Conservation (phyloP, 345 rosid species). For the Orychophragmus violaceus region DNA sequence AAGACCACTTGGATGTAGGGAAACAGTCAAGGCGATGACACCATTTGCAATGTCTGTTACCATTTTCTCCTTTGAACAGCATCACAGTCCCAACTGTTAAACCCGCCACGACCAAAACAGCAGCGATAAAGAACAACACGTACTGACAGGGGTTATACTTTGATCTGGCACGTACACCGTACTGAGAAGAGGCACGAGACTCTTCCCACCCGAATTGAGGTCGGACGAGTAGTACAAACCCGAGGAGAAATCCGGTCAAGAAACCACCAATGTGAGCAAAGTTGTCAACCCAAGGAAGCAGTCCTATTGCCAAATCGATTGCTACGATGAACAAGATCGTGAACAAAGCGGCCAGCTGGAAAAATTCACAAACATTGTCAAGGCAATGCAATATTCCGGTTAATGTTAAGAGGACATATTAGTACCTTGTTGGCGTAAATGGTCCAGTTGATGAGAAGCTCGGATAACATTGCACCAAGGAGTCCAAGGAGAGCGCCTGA, state of each 20-base stretch:
- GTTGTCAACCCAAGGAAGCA: constrained; percentile 94
- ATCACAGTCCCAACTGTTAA: constrained; percentile 56
- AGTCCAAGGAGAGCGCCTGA: constrained; percentile 98
- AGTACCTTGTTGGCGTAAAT: constrained; percentile 79
- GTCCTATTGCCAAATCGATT: constrained; percentile 64
- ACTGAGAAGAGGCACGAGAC: constrained; percentile 39
- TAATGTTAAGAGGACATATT: too few relatives aligned
- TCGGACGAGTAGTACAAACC: constrained; percentile 54
- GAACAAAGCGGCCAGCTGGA: constrained; percentile 51
- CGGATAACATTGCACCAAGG: constrained; percentile 89
- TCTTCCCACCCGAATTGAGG: constrained; percentile 79
- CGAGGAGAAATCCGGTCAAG: constrained; percentile 61
- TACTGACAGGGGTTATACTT: constrained; percentile 79
- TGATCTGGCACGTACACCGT: constrained; percentile 41
- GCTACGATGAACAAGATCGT: constrained; percentile 56
- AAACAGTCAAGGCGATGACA: constrained; percentile 84
- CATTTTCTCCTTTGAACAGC: constrained; percentile 78
- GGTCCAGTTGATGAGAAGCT: constrained; percentile 93
- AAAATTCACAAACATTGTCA: constrained; percentile 1
- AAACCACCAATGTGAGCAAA: constrained; percentile 91
- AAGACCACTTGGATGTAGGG: constrained; percentile 72
- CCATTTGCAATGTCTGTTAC: constrained; percentile 82
- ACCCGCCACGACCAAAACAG: constrained; percentile 43
- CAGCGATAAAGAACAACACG: constrained; percentile 36
- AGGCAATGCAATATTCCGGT: neutral